A percentile compares a stretch with the other conserved stretches of the same genome.
phyloP scores from a whole-genome alignment of 768 basidiomycete genomes.

The Tricholoma saponaceum region DNA sequence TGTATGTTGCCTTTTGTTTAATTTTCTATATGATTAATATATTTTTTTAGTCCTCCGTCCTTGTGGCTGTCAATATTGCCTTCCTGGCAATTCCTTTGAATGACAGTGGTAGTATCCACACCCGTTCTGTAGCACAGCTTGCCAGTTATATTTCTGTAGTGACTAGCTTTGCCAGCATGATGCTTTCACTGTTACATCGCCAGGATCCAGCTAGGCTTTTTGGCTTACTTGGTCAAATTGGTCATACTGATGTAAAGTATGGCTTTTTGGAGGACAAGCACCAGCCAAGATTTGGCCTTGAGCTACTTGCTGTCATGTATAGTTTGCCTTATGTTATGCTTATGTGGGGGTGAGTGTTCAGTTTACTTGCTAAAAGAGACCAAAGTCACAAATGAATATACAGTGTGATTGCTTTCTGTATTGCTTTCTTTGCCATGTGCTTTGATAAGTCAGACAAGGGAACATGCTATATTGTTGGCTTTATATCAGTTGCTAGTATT shows the following conservation, averaged over 20 bases:
- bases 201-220: constrained; percentile 34
- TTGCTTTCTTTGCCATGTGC: constrained; percentile 15
- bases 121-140: constrained; percentile 28
- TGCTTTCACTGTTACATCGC: constrained; percentile 39
- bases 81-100: constrained; percentile 45
- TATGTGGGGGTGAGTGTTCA: constrained; percentile 14
- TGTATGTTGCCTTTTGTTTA: constrained; percentile 24
- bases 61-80: constrained; percentile 44
- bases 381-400: not conserved
- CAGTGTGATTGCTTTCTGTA: constrained; percentile 16
- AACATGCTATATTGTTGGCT: constrained; percentile 7
- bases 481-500: not conserved
- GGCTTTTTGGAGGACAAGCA: not conserved
- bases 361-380: not conserved
- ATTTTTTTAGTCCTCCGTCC: constrained; percentile 36
- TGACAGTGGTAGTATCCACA: constrained; percentile 20
- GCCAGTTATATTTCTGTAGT: constrained; percentile 42
- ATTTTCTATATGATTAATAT: not conserved
- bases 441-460: constrained; percentile 11
- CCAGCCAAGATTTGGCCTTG: constrained; percentile 8
- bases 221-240: no score
- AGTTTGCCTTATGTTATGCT: constrained; percentile 25
- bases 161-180: constrained; percentile 35
- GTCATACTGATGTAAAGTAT: not conserved
- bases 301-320: constrained; percentile 22